Evolutionary conservation across 129 eudicot species (phyloP), one percentile per base, ranked within the genome.

Genomic region (Scalesia atractyloides): DNA sequence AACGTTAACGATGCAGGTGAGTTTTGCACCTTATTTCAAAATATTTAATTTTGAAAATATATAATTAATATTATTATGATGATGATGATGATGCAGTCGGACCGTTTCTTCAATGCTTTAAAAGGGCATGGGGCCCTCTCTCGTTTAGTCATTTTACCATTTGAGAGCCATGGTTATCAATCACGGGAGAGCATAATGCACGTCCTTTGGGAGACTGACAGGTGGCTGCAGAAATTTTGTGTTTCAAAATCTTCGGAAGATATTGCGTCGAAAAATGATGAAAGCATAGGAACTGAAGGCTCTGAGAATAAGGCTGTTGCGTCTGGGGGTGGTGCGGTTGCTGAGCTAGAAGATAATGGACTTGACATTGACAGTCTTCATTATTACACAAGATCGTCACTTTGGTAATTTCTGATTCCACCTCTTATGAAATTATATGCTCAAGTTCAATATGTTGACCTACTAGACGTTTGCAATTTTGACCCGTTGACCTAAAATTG

Each of bases 171-270:
- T 66, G 95, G 99, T 48, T 95, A 95, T 81, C 64, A 94, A 64
- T 93, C 99, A 54, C 80, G 94, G 47, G 99, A 95, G 80, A 95
- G 99, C 83, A 89, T 95, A 77, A 95, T 95, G 99, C 99, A 95
- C 68, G 91, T 86, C 64, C 97, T 95, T 67, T 95, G 99, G 99
- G 97, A 95, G 83, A 86, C 88, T 6, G 99, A 95, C 54, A 83
- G 96, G 79, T 95, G 99, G 99, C 88, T 95, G 49, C 96, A 91
- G 50, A 90, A 84, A 20, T 84, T 81, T 78, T 91, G 99, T 64
- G 90, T 88, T 19, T 65, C 84, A 48, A 85, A 84, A 74, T 53
- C 79, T 37, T 80, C 86, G 15, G 70, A 68, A 51, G 81, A 76
- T 58, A 48, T 33, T 66, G 69, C 37, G 18, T 57, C 90, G 41